Percentiles rank a stretch among this genome's conserved stretches.
phyloP scores from a whole-genome alignment of 1,284 basidiomycete species.

The Tremellales sp. region DNA sequence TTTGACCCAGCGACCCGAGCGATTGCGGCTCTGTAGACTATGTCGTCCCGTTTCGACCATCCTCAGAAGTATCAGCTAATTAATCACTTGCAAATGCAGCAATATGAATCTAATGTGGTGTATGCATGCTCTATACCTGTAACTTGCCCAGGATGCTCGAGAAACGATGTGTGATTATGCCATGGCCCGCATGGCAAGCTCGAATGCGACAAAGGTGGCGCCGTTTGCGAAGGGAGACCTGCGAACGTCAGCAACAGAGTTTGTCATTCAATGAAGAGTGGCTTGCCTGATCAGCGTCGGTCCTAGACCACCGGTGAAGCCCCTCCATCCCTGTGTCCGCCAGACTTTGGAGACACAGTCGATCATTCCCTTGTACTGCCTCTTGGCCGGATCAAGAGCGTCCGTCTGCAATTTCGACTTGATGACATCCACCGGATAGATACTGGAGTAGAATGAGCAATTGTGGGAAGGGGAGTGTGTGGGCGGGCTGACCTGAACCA shows the following conservation, averaged over 20 bases:
- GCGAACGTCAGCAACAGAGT: neutral
- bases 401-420: constrained; percentile 96
- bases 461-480: constrained; percentile 7
- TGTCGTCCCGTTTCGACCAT: no score
- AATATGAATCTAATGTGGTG: neutral
- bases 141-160: no score
- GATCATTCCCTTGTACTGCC: constrained; percentile 73
- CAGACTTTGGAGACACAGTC: constrained; percentile 80
- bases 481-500: constrained; percentile 41
- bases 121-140: neutral
- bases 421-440: constrained; percentile 91
- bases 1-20: no score
- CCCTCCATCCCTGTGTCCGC: constrained; percentile 72
- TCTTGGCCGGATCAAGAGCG: constrained; percentile 66
- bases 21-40: no score
- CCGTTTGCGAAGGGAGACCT: constrained; percentile 65
- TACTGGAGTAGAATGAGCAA: constrained; percentile 51
- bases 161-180: no score
- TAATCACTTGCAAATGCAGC: no score
- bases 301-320: constrained; percentile 82
- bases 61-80: no score
- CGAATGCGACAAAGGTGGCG: constrained; percentile 87
- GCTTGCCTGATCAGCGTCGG: constrained; percentile 85
- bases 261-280: neutral
- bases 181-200: constrained; percentile 63